A percentile compares a stretch with the other conserved stretches of the same genome.
phyloP scores from a whole-genome alignment of 768 basidiomycete genomes.

The Russula griseocarnosa region DNA sequence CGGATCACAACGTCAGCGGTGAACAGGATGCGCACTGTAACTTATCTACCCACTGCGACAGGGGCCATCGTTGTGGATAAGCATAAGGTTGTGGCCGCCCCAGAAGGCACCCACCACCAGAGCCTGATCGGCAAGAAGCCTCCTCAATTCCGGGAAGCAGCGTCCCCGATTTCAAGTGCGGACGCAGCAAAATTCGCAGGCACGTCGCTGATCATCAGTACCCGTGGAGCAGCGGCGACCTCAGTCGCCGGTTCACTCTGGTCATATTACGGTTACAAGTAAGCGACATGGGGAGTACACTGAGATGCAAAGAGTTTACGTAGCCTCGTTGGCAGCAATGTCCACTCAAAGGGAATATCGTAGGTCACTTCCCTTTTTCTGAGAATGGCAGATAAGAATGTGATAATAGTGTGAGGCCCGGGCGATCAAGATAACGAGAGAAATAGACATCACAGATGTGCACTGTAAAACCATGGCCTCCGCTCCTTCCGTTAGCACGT shows the following conservation, averaged over 20 bases:
- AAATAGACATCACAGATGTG: conserved; percentile 27
- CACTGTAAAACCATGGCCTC: conserved; percentile 17
- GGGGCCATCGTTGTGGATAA: not conserved
- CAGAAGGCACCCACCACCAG: conserved; percentile 13
- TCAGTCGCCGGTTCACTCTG: conserved; percentile 21
- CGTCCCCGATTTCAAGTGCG: conserved; percentile 13
- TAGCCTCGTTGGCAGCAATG: conserved; percentile 26
- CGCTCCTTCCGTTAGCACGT: conserved; percentile 20
- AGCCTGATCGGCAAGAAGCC: conserved; percentile 24
- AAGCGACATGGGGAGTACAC: conserved; percentile 23
- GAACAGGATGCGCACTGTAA: not conserved
- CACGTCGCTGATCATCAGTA: conserved; percentile 21
- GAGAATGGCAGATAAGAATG: conserved; percentile 14
- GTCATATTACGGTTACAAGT: conserved; percentile 28
- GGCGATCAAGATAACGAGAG: conserved; percentile 17
- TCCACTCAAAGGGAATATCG: conserved; percentile 14
- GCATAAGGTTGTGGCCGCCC: not conserved
- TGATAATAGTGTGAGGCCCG: conserved; percentile 19
- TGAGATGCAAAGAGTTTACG: conserved; percentile 25
- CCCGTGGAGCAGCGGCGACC: conserved; percentile 17
- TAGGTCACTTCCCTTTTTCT: conserved; percentile 16
- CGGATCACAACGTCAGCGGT: conserved; percentile 1
- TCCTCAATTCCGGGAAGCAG: conserved; percentile 17
- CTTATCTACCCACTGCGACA: conserved; percentile 7
- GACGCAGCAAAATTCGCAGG: conserved; percentile 9